Conservation (phyloP, 2,329 filamentous ascomycete genomes). For the Paecilomyces variotii region DNA sequence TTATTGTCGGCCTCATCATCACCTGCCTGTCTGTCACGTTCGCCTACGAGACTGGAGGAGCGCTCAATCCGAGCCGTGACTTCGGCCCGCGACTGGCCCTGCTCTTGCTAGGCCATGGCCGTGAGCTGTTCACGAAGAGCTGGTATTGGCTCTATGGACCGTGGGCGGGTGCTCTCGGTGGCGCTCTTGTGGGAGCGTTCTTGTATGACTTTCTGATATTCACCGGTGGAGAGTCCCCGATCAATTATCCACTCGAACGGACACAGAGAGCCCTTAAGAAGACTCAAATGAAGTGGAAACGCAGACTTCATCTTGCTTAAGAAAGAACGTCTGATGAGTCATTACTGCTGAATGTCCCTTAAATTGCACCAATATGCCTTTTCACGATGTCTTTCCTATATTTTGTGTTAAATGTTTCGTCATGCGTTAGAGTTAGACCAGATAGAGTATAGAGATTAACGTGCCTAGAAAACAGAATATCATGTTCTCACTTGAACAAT, state of each 20-base stretch:
- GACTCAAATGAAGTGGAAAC: slow-evolving; percentile 28
- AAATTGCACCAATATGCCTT: background rate
- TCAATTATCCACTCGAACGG: slow-evolving; percentile 42
- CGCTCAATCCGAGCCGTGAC: slow-evolving; percentile 44
- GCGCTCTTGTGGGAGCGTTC: slow-evolving; percentile 38
- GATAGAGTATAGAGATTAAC: background rate
- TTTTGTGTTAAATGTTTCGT: background rate
- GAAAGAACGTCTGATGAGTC: background rate
- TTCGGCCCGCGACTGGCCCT: slow-evolving; percentile 43
- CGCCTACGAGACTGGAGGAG: slow-evolving; percentile 41
- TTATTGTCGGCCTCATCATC: slow-evolving; percentile 41
- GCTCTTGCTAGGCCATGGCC: slow-evolving; percentile 38
- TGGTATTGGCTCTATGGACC: slow-evolving; percentile 42
- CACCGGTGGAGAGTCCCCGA: slow-evolving; percentile 43
- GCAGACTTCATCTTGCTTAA: slow-evolving; percentile 15
- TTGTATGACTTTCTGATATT: slow-evolving; percentile 47
- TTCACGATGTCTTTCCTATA: background rate
- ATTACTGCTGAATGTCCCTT: background rate
- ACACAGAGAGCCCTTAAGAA: slow-evolving; percentile 38
- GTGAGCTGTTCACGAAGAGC: slow-evolving; percentile 30
- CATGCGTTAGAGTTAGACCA: background rate
- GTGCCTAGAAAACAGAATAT: too few relatives aligned
- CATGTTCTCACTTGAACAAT: too few relatives aligned
- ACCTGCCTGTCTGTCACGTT: slow-evolving; percentile 28
- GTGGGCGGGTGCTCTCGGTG: slow-evolving; percentile 32